Evolutionary conservation across 2,329 filamentous ascomycete genomes (phyloP).

Genomic region (Phialophora verrucosa): DNA sequence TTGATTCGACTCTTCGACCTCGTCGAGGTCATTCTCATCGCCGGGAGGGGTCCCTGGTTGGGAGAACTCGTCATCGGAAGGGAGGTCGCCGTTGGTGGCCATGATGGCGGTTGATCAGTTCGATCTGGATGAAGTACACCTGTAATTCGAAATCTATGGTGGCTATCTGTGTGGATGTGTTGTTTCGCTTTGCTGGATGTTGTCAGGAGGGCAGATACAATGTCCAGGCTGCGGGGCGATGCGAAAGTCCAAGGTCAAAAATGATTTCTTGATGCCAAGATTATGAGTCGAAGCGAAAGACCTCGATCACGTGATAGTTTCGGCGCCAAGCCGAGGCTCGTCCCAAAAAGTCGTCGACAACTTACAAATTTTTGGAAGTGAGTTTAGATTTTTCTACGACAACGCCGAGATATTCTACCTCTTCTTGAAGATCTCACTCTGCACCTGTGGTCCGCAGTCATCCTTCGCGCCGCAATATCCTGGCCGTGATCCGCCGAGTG

Average conservation of each 20-base stretch:
- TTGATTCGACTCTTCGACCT: slow-evolving; percentile 62
- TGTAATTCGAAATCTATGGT: no score
- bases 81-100: slow-evolving; percentile 47
- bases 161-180: neutral
- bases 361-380: no score
- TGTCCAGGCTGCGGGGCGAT: slow-evolving; percentile 1
- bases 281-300: neutral
- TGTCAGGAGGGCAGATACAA: slow-evolving; percentile 1
- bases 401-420: no score
- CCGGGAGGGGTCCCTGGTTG: slow-evolving; percentile 60
- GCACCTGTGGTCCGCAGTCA: no score
- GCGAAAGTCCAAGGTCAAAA: slow-evolving; percentile 6
- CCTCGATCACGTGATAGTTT: no score
- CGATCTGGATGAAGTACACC: neutral
- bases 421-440: no score
- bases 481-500: no score
- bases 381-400: no score
- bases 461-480: no score
- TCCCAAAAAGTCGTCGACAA: no score
- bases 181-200: neutral
- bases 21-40: slow-evolving; percentile 58
- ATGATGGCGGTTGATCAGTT: slow-evolving; percentile 34
- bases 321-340: no score
- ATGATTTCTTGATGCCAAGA: slow-evolving; percentile 46
- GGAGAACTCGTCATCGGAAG: slow-evolving; percentile 54